Base-by-base conservation (phyloP, 345 rosid species). In the Noccaea bulbosa region DNA sequence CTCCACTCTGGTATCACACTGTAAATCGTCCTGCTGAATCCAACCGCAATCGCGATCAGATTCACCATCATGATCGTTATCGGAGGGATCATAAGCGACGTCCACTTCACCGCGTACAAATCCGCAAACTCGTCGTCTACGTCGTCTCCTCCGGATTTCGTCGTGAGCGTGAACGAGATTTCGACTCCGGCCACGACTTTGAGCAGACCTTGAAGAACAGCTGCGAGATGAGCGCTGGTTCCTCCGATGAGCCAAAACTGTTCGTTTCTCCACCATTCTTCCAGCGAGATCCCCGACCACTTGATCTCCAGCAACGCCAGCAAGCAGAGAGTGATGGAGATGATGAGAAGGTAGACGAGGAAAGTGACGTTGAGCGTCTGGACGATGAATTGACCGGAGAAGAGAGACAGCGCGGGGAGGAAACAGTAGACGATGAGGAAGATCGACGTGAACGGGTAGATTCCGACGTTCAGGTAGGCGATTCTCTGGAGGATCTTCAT, bases 241-340 rank as follows among this genome's bases (percentile, higher is more conserved):
- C 98, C 98, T 11, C 98, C 97, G 8, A 93, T 93, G 74, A 93
- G 76, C 98, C 98, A 93, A 76, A 93, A 93, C 81, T 93, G 98
- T 63, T 93, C 98, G 59, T 91, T 93, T 73, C 98, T 86, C 98
- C 98, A 91, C 97, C 97, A 91, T 52, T 93, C 98, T 51, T 93
- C 98, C 0, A 93, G 79, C 44, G 80, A 87, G 40, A 93, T 93
- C 4, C 98, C 98, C 0, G 98, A 93, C 98, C 98, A 93, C 79
- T 88, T 91, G 64, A 93, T 86, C 86, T 93, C 98, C 0, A 93
- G 97, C 14, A 93, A 14, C 1, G 98, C 98, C 12, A 93, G 91
- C 59, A 86, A 41, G 72, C 90, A 85, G 35, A 93, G 85, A 5
- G 94, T 91, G 57, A 93, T 47, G 6, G 96, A 83, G 69, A 93